These are phyloP conservation scores for Garcia nutans DNA, from an alignment of 345 rosid genomes.

Conservation along the genomic window DNA sequence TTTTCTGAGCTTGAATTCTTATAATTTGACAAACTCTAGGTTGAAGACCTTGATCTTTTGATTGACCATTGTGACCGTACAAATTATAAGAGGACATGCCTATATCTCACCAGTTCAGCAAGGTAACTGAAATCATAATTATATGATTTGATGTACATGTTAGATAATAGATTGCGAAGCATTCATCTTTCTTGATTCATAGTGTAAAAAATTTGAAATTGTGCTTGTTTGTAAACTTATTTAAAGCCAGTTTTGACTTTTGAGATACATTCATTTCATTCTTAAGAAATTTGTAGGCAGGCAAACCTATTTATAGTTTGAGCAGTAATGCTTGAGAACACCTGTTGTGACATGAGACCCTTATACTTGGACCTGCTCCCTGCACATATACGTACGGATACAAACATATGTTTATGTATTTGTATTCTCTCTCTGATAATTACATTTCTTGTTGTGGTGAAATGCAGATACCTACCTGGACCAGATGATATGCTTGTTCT, in stretches of 20 bases:
- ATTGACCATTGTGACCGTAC: conserved; percentile 71
- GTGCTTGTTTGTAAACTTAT: background rate
- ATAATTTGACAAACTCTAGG: conserved; percentile 36
- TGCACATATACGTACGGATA: too few species aligned
- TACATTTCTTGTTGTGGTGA: conserved; percentile 22
- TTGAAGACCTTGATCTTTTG: conserved; percentile 90
- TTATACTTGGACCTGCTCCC: too few species aligned
- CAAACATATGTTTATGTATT: too few species aligned
- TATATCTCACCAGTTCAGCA: conserved; percentile 84
- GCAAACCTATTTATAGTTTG: background rate
- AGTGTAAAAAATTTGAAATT: background rate
- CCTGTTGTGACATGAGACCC: background rate
- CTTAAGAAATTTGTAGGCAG: background rate
- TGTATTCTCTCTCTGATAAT: background rate
- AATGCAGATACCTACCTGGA: conserved; percentile 79
- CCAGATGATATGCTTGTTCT: conserved; percentile 81
- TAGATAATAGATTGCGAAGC: background rate
- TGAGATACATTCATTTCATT: background rate
- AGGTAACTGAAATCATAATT: conserved; percentile 40
- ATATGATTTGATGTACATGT: background rate
- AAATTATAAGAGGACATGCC: conserved; percentile 90
- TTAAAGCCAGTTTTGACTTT: background rate
- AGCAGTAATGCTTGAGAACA: background rate
- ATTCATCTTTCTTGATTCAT: background rate
- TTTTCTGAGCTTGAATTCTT: conserved; percentile 10